Evolutionary conservation across 441 rosid species (phyloP), one percentile per base, ranked within the genome.

Genomic region (Eruca vesicaria): DNA sequence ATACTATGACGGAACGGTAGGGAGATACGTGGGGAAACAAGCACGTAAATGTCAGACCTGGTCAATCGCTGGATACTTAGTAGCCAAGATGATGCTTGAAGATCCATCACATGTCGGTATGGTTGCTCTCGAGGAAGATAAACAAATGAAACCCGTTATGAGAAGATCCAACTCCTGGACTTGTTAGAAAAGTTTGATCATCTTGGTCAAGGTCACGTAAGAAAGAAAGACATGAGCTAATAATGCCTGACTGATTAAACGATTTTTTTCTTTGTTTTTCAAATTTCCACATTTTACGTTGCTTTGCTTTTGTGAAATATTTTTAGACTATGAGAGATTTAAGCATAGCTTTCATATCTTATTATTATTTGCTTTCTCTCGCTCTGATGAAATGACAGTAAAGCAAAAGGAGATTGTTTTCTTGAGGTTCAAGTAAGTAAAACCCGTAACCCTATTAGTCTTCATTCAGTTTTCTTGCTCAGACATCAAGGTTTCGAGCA

Each of bases 71-170:
- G 96, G 99, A 26, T 90, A 90, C 82, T 77, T 92, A 84, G 98
- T 95, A 66, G 92, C 98, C 5, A 95, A 87, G 86, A 88, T 91
- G 99, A 80, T 95, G 97, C 58, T 95, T 48, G 97, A 95, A 81
- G 98, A 95, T 67, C 99, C 99, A 3, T 89, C 99, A 66, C 98
- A 90, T 65, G 59, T 91, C 66, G 97, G 98, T 31, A 93, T 93
- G 97, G 64, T 95, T 66, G 72, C 98, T 59, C 89, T 93, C 0
- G 97, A 87, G 72, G 99, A 95, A 80, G 99, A 93, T 86, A 92
- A 84, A 79, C 97, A 89, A 55, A 81, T 86, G 96, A 91, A 91
- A 84, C 90, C 94, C 50, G 80, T 82, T 1, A 66, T 88, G 74
- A 88, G 74, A 81, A 87, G 98, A 83, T 95, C 98, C 56, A 79